A percentile compares a stretch with the other conserved stretches of the same genome.
Evolutionary conservation across 164 flowering plant genomes (phyloP).

Genomic region (Berberis vulgaris): DNA sequence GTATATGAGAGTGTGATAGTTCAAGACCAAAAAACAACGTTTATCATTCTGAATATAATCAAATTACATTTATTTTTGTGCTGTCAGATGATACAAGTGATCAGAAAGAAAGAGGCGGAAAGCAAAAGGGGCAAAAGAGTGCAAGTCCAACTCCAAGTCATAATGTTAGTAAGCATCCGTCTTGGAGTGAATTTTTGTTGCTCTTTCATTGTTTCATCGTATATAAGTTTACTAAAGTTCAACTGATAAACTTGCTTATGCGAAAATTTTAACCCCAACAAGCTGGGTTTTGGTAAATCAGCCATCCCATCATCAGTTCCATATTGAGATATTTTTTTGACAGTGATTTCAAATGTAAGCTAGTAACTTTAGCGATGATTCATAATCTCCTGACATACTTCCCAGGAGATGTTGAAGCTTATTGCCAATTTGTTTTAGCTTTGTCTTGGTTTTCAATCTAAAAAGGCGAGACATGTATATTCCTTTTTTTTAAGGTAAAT

Average conservation of each 20-base stretch:
- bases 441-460: too few species aligned
- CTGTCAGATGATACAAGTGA: conserved; percentile 30
- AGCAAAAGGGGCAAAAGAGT: conserved; percentile 27
- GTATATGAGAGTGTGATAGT: too few species aligned
- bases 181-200: neutral
- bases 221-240: neutral
- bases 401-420: too few species aligned
- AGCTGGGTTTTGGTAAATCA: neutral
- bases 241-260: neutral
- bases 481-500: too few species aligned
- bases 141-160: conserved; percentile 7
- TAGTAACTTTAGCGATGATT: too few species aligned
- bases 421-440: too few species aligned
- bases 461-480: too few species aligned
- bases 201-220: neutral
- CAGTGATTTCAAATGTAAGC: too few species aligned
- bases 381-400: too few species aligned
- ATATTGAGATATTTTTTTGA: neutral
- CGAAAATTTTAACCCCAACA: too few species aligned
- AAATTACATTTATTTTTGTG: neutral
- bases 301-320: neutral
- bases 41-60: too few species aligned
- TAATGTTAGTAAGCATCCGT: conserved; percentile 18
- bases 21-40: neutral
- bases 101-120: conserved; percentile 29